A percentile compares a stretch with the other conserved stretches of the same genome.
Conservation (phyloP, 257 asterid genomes). For the Solanum lignicaule region DNA sequence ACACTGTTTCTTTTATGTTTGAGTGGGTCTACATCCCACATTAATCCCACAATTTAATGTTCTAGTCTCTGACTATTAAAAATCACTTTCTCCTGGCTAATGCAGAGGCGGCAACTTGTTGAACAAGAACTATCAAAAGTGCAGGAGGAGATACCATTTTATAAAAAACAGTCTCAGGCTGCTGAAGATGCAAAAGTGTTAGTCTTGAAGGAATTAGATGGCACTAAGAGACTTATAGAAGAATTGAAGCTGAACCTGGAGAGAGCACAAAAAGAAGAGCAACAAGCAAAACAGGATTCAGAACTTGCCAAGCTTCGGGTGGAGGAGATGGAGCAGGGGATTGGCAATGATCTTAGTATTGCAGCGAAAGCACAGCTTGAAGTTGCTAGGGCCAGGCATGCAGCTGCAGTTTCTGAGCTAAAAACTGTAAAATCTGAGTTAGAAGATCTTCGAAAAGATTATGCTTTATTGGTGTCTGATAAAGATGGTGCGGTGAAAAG, state of each 20-base stretch:
- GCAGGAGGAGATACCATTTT: slow-evolving; percentile 67
- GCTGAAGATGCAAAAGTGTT: slow-evolving; percentile 71
- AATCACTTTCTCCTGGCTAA: not conserved
- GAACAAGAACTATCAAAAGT: slow-evolving; percentile 79
- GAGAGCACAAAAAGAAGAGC: slow-evolving; percentile 80
- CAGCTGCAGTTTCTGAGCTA: slow-evolving; percentile 67
- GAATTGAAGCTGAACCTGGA: slow-evolving; percentile 89
- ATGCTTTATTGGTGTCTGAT: slow-evolving; percentile 39
- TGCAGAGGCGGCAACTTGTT: slow-evolving; percentile 76
- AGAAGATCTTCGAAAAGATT: slow-evolving; percentile 54
- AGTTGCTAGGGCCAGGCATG: slow-evolving; percentile 78
- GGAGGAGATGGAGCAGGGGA: slow-evolving; percentile 88
- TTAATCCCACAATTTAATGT: not conserved
- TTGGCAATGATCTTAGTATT: slow-evolving; percentile 68
- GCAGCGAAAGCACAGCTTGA: slow-evolving; percentile 98
- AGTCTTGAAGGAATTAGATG: slow-evolving; percentile 66
- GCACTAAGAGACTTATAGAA: slow-evolving; percentile 72
- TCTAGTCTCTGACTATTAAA: not conserved
- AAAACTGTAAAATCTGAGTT: slow-evolving; percentile 43
- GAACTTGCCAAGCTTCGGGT: slow-evolving; percentile 82
- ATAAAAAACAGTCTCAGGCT: slow-evolving; percentile 48
- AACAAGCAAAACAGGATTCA: slow-evolving; percentile 89
- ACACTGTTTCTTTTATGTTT: not conserved
- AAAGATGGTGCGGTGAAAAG: slow-evolving; percentile 46
- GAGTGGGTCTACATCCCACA: not conserved